Evolutionary conservation across 1,284 basidiomycete species (phyloP).

Genomic region (Porodaedalea pini): DNA sequence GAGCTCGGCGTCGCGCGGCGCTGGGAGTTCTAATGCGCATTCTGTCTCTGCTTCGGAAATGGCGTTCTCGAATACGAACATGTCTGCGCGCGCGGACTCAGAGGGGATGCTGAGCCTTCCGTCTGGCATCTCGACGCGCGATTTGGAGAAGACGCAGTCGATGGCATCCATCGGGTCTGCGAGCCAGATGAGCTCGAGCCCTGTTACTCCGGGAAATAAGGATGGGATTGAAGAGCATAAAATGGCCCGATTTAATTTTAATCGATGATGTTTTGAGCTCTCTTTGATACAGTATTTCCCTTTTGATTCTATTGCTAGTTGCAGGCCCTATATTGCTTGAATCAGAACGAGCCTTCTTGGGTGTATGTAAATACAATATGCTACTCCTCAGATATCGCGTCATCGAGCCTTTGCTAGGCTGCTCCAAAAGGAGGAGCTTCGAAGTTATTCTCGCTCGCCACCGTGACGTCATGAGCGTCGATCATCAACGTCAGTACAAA

Average conservation of each 20-base stretch:
- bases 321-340: no score
- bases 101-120: neutral
- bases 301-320: no score
- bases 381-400: no score
- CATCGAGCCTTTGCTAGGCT: no score
- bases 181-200: neutral
- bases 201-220: neutral
- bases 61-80: neutral
- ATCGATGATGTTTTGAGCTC: neutral
- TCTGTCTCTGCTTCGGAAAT: neutral
- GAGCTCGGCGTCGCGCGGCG: neutral
- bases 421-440: no score
- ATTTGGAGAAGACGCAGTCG: neutral
- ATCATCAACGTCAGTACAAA: no score
- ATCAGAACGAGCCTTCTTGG: no score
- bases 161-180: neutral
- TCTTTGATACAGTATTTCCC: no score
- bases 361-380: no score
- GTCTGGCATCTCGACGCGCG: neutral
- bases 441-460: no score
- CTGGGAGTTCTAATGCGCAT: neutral
- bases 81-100: neutral
- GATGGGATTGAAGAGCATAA: neutral
- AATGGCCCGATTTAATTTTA: neutral
- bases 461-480: no score